Evolutionary conservation across 805 yeast genomes (phyloP).

Genomic region (Teunomyces atbi): DNA sequence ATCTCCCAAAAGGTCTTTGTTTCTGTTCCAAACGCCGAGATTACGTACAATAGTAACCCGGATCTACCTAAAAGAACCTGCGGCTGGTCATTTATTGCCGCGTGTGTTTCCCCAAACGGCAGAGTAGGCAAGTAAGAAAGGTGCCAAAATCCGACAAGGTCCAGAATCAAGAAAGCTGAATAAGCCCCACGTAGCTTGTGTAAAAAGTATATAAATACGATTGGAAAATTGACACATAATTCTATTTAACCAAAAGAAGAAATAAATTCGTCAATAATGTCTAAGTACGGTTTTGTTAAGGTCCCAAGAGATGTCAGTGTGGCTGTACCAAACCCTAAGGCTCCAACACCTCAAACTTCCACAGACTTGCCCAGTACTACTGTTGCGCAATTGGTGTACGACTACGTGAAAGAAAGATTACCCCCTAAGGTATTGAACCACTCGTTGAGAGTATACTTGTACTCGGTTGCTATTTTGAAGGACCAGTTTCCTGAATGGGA

Average conservation of each 20-base stretch:
- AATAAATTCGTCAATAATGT: constrained; percentile 13
- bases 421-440: constrained; percentile 27
- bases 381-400: constrained; percentile 16
- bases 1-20: not conserved
- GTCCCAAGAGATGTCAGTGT: constrained; percentile 24
- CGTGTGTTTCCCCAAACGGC: not conserved
- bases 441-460: constrained; percentile 29
- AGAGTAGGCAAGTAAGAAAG: not conserved
- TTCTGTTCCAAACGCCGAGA: not conserved
- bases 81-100: not conserved
- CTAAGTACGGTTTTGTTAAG: constrained; percentile 30
- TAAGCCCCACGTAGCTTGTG: not conserved
- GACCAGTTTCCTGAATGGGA: constrained; percentile 35
- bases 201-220: not conserved
- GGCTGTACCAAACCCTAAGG: constrained; percentile 22
- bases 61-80: not conserved
- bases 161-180: not conserved
- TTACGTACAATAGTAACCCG: not conserved
- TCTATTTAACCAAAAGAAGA: no score
- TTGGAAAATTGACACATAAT: not conserved
- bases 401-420: constrained; percentile 21
- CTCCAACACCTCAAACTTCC: constrained; percentile 22
- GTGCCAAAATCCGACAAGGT: not conserved
- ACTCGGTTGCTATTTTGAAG: constrained; percentile 26
- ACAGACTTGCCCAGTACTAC: constrained; percentile 18